Evolutionary conservation across 176 grass and related monocot species (phyloP).

Genomic region (Phoenix roebelenii): DNA sequence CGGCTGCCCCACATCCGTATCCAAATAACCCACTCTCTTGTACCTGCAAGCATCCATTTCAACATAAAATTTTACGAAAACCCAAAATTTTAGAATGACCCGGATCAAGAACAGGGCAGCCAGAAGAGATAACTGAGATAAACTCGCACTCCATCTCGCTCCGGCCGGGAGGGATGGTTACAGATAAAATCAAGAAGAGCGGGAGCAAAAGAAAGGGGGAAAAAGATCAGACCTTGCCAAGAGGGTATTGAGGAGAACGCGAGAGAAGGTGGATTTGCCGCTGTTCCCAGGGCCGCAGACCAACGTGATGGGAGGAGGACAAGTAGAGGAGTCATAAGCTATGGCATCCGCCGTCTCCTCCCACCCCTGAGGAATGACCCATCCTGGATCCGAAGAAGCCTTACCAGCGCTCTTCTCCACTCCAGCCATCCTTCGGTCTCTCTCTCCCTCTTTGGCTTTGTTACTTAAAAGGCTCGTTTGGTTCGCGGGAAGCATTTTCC

Average conservation of each 20-base stretch:
- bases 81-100: no score
- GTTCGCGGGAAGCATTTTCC: no score
- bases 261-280: conserved; percentile 67
- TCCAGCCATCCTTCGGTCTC: no score
- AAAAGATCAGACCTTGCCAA: conserved; percentile 22
- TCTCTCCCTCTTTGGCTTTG: no score
- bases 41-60: conserved; percentile 27
- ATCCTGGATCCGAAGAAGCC: no score
- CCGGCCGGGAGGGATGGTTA: no score
- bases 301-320: conserved; percentile 42
- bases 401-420: no score
- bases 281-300: conserved; percentile 62
- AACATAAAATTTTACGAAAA: background rate
- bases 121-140: no score
- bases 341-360: conserved; percentile 39
- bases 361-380: conserved; percentile 11
- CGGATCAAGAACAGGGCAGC: no score
- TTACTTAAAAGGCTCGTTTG: no score
- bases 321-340: conserved; percentile 59
- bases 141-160: no score
- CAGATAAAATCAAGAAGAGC: no score
- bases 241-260: conserved; percentile 58
- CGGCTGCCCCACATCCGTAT: conserved; percentile 79
- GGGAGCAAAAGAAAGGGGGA: background rate
- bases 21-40: conserved; percentile 52